Evolutionary conservation across 2,329 filamentous ascomycete genomes (phyloP).

Genomic region (Juglanconis oblonga): DNA sequence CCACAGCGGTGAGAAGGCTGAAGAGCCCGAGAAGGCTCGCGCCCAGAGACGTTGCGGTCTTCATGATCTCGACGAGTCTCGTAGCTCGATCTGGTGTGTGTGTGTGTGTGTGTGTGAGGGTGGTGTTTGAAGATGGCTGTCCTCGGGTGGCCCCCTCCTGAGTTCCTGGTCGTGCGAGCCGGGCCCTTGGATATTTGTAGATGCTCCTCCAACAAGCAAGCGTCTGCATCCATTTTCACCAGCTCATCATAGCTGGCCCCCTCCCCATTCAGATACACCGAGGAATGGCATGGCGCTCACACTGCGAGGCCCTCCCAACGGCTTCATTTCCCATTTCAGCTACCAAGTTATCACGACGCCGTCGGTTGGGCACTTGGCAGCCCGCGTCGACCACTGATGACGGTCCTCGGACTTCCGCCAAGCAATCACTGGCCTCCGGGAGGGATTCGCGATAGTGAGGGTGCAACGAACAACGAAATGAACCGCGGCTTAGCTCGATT

Average conservation of each 20-base stretch:
- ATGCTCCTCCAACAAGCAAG: not conserved
- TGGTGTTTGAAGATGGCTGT: not conserved
- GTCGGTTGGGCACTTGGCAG: not conserved
- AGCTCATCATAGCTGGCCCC: not conserved
- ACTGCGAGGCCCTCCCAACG: not conserved
- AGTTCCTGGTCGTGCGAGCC: not conserved
- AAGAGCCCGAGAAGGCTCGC: constrained; percentile 19
- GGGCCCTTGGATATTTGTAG: not conserved
- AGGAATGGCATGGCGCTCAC: not conserved
- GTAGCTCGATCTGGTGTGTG: not conserved
- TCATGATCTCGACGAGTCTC: constrained; percentile 16
- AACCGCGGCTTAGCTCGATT: not conserved
- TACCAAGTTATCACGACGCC: not conserved
- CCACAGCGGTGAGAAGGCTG: constrained; percentile 14
- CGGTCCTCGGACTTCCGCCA: not conserved
- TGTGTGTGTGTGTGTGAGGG: no score
- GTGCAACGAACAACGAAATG: not conserved
- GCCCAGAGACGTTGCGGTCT: constrained; percentile 19
- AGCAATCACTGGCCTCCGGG: not conserved
- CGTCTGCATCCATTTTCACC: not conserved
- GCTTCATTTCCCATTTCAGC: not conserved
- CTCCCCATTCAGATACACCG: not conserved
- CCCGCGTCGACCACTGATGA: not conserved
- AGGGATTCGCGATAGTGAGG: not conserved
- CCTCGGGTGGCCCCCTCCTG: not conserved